phyloP scores from a whole-genome alignment of 2,329 filamentous ascomycete genomes.

The Aspergillus texensis region DNA sequence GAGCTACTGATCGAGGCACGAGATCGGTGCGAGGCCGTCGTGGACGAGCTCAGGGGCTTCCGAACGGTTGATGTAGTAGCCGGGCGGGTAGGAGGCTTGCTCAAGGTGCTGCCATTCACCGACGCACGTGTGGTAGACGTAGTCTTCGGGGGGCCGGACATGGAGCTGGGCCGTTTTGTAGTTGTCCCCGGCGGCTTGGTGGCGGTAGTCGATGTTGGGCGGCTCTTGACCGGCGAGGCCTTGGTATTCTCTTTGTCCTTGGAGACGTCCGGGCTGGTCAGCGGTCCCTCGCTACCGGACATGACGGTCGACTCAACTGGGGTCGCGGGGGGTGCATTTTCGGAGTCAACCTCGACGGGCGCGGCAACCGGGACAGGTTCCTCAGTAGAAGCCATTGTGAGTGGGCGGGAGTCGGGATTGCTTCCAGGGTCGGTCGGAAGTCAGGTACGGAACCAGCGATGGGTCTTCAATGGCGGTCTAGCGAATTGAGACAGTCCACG shows the following conservation, averaged over 20 bases:
- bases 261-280: slow-evolving; percentile 38
- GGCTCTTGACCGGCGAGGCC: slow-evolving; percentile 37
- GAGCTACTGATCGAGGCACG: slow-evolving; percentile 48
- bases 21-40: slow-evolving; percentile 43
- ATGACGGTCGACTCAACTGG: slow-evolving; percentile 36
- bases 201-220: slow-evolving; percentile 24
- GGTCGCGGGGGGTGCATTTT: slow-evolving; percentile 37
- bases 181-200: slow-evolving; percentile 41
- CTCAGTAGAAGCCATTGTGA: slow-evolving; percentile 38
- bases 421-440: not conserved
- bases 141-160: slow-evolving; percentile 33
- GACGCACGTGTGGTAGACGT: slow-evolving; percentile 32
- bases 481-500: slow-evolving; percentile 19
- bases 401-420: not conserved
- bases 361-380: slow-evolving; percentile 30
- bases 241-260: slow-evolving; percentile 38
- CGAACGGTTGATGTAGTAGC: slow-evolving; percentile 35
- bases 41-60: slow-evolving; percentile 40
- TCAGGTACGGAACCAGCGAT: slow-evolving; percentile 7
- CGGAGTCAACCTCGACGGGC: slow-evolving; percentile 31
- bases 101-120: slow-evolving; percentile 42
- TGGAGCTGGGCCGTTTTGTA: slow-evolving; percentile 40
- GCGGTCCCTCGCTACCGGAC: slow-evolving; percentile 36
- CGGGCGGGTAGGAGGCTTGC: slow-evolving; percentile 49
- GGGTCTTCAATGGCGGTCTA: slow-evolving; percentile 13